Evolutionary conservation across 2,329 filamentous ascomycete genomes (phyloP).

Genomic region (Fragosphaeria purpurea): DNA sequence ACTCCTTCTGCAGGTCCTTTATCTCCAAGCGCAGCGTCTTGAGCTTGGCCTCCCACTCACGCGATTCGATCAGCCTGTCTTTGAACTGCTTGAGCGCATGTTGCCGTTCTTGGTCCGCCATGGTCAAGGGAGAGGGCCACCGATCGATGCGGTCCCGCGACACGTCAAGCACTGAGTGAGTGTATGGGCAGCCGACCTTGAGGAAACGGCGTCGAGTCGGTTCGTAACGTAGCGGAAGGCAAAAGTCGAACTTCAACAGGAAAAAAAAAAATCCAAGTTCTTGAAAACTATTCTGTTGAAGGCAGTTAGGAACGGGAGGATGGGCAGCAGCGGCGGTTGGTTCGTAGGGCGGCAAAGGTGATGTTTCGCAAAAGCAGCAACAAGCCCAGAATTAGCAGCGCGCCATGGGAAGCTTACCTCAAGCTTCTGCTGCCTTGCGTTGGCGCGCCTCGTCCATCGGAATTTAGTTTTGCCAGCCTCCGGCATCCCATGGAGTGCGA

Average conservation of each 20-base stretch:
- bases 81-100: constrained; percentile 71
- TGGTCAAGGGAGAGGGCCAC: constrained; percentile 1
- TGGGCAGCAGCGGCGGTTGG: neutral
- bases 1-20: constrained; percentile 89
- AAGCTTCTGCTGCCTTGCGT: constrained; percentile 28
- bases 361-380: neutral
- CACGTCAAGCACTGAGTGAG: too few relatives aligned
- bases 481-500: too few relatives aligned
- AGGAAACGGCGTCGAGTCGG: too few relatives aligned
- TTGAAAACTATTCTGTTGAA: too few relatives aligned
- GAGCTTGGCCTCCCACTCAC: constrained; percentile 98
- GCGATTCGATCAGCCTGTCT: constrained; percentile 76
- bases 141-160: too few relatives aligned
- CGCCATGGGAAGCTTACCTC: constrained; percentile 22
- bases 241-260: too few relatives aligned
- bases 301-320: too few relatives aligned
- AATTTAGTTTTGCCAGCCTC: neutral
- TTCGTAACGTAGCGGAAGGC: too few relatives aligned
- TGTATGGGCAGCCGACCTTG: too few relatives aligned
- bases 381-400: too few relatives aligned
- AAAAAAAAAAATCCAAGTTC: too few relatives aligned
- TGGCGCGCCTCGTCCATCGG: neutral
- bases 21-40: constrained; percentile 91
- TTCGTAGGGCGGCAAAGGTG: neutral
- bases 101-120: constrained; percentile 47